Base-by-base conservation (phyloP, 2,329 filamentous ascomycete species). In the Colletotrichum liaoningense region DNA sequence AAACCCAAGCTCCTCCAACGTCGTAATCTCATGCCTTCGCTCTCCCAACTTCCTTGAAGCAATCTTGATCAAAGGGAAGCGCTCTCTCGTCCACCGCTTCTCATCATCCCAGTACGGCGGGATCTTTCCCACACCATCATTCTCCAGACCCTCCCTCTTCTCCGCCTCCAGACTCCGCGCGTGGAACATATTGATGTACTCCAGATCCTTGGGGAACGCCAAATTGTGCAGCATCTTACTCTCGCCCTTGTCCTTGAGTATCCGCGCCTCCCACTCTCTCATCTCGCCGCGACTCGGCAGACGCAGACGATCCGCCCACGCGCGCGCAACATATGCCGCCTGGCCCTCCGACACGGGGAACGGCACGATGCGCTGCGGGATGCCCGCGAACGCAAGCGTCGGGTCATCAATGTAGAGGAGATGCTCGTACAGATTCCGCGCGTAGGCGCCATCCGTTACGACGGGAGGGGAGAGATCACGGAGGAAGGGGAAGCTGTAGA, bases 401-500 rank as follows among this genome's bases (percentile, higher is more conserved):
- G 93, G 92, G 30, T 91, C 86, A 0, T 88, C 84, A 0, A 88
- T 88, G 79, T 91, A 92, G 79, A 95, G 91, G 3, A 95, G 79
- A 75, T 95, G 93, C 75, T 93, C 85, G 78, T 92, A 95, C 1
- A 93, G 84, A 67, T 89, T 86, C 54, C 88, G 81, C 0, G 91
- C 89, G 62, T 90, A 86, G 58, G 85, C 86, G 2, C 93, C 93
- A 57, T 90, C 87, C 0, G 87, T 88, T 33, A 93, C 86, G 5
- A 92, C 78, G 0, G 87, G 81, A 0, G 91, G 79, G 1, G 76
- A 57, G 5, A 89, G 76, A 2, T 83, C 79, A 14, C 81, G 80
- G 5, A 93, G 80, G 79, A 98, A 98, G 0, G 95, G 95, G 71
- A 93, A 93, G 5, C 92, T 92, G 83, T 94, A 98, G 69, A 97